These are phyloP conservation scores for Cryptococcus hybrid DNA, from an alignment of 1,284 basidiomycete species.

Conservation along the genomic window DNA sequence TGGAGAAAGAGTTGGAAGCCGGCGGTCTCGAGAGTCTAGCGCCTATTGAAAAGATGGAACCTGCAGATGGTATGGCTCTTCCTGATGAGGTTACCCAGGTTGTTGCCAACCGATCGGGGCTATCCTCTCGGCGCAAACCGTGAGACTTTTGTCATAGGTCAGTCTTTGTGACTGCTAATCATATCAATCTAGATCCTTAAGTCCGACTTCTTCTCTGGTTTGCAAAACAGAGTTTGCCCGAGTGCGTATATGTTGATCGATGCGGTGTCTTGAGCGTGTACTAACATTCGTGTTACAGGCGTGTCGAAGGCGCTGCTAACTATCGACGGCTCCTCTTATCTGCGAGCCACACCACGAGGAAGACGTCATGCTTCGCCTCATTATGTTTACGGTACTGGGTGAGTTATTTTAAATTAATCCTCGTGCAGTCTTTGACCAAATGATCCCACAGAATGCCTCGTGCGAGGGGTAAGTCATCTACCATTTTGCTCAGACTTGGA, in stretches of 20 bases:
- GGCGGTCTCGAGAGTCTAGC: constrained; percentile 77
- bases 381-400: constrained; percentile 88
- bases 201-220: constrained; percentile 91
- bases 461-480: constrained; percentile 15
- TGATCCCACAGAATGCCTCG: constrained; percentile 22
- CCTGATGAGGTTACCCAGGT: constrained; percentile 84
- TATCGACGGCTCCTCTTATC: constrained; percentile 73
- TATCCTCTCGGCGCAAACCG: constrained; percentile 65
- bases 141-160: constrained; percentile 2
- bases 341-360: constrained; percentile 42
- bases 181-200: constrained; percentile 66
- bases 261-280: neutral
- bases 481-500: neutral
- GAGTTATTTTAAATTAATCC: constrained; percentile 22
- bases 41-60: constrained; percentile 75
- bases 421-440: neutral
- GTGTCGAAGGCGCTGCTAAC: constrained; percentile 90
- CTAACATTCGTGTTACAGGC: constrained; percentile 55
- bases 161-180: constrained; percentile 31
- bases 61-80: constrained; percentile 67
- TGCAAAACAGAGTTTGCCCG: constrained; percentile 66
- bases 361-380: constrained; percentile 49
- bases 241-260: neutral
- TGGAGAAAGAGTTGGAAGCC: constrained; percentile 84
- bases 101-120: constrained; percentile 77